Evolutionary conservation across 208 protist genomes (phyloP).

Genomic region (Acanthamoeba sp.): DNA sequence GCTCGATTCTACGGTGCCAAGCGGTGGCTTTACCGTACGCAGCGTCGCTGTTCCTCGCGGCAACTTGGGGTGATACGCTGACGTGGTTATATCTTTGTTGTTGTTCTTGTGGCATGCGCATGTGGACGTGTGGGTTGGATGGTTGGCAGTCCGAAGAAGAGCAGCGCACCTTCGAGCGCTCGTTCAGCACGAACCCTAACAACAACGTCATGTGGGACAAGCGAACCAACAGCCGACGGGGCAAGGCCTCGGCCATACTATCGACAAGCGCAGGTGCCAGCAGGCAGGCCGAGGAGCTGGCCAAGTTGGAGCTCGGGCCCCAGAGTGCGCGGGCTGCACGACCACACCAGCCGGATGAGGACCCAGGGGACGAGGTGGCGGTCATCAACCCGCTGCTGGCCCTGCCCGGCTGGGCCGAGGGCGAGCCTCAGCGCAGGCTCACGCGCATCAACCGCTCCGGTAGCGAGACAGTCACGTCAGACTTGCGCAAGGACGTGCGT

Average conservation of each 20-base stretch:
- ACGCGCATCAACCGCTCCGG: not conserved
- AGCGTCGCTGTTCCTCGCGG: no score
- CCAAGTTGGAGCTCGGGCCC: no score
- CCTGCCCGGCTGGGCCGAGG: not conserved
- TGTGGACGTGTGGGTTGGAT: no score
- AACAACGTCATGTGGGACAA: conserved; percentile 9
- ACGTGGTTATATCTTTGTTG: no score
- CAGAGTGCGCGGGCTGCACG: not conserved
- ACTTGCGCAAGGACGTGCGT: not conserved
- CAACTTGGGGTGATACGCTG: no score
- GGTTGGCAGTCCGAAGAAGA: no score
- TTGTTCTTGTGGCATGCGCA: no score
- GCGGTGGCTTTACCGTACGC: no score
- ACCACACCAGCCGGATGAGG: not conserved
- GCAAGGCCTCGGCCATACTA: not conserved
- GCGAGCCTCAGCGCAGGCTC: not conserved
- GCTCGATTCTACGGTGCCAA: no score
- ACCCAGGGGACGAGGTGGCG: not conserved
- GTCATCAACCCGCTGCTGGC: not conserved
- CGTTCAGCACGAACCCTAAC: not conserved
- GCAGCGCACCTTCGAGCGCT: not conserved
- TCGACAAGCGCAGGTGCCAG: not conserved
- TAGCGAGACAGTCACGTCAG: not conserved
- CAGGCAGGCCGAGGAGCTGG: no score
- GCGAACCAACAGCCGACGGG: no score